Evolutionary conservation across 2,329 filamentous ascomycete species (phyloP).

Genomic region (Ceratocystis cubensis): DNA sequence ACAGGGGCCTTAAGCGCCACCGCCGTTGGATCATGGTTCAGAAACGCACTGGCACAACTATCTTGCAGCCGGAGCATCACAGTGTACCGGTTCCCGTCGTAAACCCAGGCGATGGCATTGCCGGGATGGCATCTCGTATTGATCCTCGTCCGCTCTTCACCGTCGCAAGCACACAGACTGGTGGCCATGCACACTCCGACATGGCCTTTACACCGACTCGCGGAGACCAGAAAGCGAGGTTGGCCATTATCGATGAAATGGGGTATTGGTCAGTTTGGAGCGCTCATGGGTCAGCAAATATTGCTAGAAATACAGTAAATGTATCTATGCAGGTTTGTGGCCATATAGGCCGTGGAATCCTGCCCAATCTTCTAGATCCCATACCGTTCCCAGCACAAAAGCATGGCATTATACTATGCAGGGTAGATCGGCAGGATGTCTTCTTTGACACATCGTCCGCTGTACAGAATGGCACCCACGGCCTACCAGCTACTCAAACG

Average conservation of each 20-base stretch:
- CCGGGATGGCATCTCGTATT: slow-evolving; percentile 37
- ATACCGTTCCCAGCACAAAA: slow-evolving; percentile 28
- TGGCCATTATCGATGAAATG: slow-evolving; percentile 52
- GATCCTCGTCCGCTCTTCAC: slow-evolving; percentile 42
- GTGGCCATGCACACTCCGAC: slow-evolving; percentile 46
- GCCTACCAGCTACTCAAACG: not conserved
- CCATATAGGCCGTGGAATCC: slow-evolving; percentile 32
- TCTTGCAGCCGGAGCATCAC: slow-evolving; percentile 41
- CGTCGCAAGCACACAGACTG: slow-evolving; percentile 41
- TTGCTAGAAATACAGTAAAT: slow-evolving; percentile 28
- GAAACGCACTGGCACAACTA: slow-evolving; percentile 38
- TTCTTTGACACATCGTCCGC: not conserved
- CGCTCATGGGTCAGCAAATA: slow-evolving; percentile 32
- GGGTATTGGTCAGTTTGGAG: slow-evolving; percentile 61
- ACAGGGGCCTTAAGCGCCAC: slow-evolving; percentile 28
- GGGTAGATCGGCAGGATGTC: not conserved
- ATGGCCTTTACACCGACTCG: slow-evolving; percentile 48
- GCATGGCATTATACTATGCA: slow-evolving; percentile 35
- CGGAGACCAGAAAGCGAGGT: slow-evolving; percentile 37
- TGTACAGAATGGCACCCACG: not conserved
- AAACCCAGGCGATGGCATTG: slow-evolving; percentile 2
- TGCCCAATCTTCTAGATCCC: slow-evolving; percentile 27
- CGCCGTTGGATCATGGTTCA: slow-evolving; percentile 43
- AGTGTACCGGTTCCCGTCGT: slow-evolving; percentile 28
- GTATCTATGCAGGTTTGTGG: slow-evolving; percentile 32